A percentile compares a stretch with the other conserved stretches of the same genome.
Conservation (phyloP, 148 eudicot genomes). For the Arctostaphylos glauca region DNA sequence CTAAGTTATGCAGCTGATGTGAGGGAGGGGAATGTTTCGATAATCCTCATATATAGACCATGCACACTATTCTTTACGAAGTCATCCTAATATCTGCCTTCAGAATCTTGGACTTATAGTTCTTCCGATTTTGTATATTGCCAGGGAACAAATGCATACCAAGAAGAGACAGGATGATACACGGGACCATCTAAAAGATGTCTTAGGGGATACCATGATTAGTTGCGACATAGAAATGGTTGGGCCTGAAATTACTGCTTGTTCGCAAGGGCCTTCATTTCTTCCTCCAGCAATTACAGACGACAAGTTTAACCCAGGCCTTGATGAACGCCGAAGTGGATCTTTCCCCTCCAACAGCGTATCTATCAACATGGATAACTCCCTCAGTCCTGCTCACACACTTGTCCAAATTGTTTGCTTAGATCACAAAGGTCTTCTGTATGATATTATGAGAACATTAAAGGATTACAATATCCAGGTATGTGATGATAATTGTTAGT, state of each 20-base stretch:
- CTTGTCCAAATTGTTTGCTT: conserved; percentile 77
- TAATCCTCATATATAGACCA: not conserved
- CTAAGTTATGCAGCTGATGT: not conserved
- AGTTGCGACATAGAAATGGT: conserved; percentile 50
- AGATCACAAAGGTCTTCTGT: conserved; percentile 86
- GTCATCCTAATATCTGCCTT: not conserved
- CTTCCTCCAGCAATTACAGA: conserved; percentile 42
- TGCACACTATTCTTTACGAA: not conserved
- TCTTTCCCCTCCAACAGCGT: conserved; percentile 26
- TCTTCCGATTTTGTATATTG: not conserved
- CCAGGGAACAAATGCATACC: conserved; percentile 82
- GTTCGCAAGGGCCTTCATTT: conserved; percentile 41
- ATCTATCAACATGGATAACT: conserved; percentile 58
- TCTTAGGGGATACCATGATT: conserved; percentile 42
- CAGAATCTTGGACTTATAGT: not conserved
- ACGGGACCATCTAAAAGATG: conserved; percentile 29
- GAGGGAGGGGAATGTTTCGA: not conserved
- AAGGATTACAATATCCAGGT: conserved; percentile 81
- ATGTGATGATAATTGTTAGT: not conserved
- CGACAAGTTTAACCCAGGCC: conserved; percentile 29
- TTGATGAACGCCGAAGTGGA: conserved; percentile 19
- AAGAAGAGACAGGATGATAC: conserved; percentile 45
- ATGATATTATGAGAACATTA: conserved; percentile 81
- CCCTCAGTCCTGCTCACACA: conserved; percentile 84
- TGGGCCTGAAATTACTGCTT: conserved; percentile 40